phyloP scores from a whole-genome alignment of 75 land plant species.

The Sequoia sempervirens region DNA sequence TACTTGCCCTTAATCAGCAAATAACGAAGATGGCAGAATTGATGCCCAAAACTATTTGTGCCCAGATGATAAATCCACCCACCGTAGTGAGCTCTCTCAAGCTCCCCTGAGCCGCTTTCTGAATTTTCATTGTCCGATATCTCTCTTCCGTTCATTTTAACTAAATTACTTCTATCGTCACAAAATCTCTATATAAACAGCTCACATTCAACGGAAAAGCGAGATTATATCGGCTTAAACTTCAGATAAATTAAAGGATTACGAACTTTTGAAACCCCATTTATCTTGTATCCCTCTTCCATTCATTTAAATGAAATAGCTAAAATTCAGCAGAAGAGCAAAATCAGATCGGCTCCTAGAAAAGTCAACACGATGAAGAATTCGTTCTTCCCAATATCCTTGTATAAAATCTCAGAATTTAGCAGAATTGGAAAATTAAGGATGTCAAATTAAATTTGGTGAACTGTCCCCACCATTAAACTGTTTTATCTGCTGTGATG shows the following conservation, averaged over 20 bases:
- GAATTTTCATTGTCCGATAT: constrained; percentile 1
- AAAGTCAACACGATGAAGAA: not conserved
- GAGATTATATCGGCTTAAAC: not conserved
- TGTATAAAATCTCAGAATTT: too few species aligned
- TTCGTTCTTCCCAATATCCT: not conserved
- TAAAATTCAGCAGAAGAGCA: not conserved
- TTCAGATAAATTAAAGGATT: not conserved
- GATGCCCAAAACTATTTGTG: constrained; percentile 65
- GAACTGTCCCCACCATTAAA: too few species aligned
- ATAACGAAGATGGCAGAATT: constrained; percentile 79
- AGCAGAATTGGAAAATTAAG: too few species aligned
- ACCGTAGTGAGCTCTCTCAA: constrained; percentile 32
- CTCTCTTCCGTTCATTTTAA: not conserved
- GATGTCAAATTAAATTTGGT: too few species aligned
- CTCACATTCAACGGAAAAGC: not conserved
- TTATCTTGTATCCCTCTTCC: too few species aligned
- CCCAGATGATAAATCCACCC: constrained; percentile 98
- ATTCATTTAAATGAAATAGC: not conserved
- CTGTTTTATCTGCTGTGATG: too few species aligned
- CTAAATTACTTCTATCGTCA: not conserved
- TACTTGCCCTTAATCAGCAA: constrained; percentile 65
- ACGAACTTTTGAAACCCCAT: too few species aligned
- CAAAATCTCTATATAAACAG: not conserved
- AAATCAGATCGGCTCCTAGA: not conserved
- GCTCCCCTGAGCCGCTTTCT: constrained; percentile 4